These are phyloP conservation scores for Botrytis sinoallii DNA, from an alignment of 2,329 filamentous ascomycete species.

Conservation along the genomic window DNA sequence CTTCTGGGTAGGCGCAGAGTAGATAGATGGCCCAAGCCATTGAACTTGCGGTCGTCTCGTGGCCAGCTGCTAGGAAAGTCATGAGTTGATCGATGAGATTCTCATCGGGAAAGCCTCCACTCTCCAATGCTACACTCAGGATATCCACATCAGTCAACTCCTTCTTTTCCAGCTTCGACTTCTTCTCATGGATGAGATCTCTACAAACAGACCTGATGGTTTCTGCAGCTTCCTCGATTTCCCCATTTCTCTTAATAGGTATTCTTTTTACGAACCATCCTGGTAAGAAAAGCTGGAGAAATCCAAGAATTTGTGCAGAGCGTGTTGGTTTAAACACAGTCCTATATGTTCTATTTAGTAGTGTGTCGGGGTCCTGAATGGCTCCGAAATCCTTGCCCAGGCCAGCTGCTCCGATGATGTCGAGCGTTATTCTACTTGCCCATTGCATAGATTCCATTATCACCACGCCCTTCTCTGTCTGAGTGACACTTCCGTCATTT, in stretches of 20 bases:
- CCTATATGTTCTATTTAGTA: conserved; percentile 57
- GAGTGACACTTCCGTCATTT: not conserved
- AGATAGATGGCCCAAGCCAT: conserved; percentile 74
- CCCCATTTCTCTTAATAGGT: conserved; percentile 69
- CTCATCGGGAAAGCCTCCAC: conserved; percentile 71
- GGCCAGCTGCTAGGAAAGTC: conserved; percentile 81
- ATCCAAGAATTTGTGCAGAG: conserved; percentile 52
- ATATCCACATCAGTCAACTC: conserved; percentile 64
- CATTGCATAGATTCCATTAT: conserved; percentile 59
- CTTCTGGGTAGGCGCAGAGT: conserved; percentile 61
- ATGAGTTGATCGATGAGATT: conserved; percentile 85
- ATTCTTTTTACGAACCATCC: conserved; percentile 58
- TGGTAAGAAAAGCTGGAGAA: conserved; percentile 63
- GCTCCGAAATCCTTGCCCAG: conserved; percentile 69
- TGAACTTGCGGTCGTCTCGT: conserved; percentile 74
- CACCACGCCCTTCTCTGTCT: conserved; percentile 35
- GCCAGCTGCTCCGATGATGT: conserved; percentile 72
- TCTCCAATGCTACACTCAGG: conserved; percentile 74
- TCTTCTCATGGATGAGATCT: conserved; percentile 69
- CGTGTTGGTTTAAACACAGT: conserved; percentile 52
- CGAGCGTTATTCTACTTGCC: conserved; percentile 66
- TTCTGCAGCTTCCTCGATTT: conserved; percentile 53
- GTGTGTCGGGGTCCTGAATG: conserved; percentile 56
- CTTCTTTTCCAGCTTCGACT: conserved; percentile 50
- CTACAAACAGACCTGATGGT: conserved; percentile 64